Evolutionary conservation across 1,284 basidiomycete genomes (phyloP), one percentile per base, ranked within the genome.

Genomic region (Malassezia arunalokei): DNA sequence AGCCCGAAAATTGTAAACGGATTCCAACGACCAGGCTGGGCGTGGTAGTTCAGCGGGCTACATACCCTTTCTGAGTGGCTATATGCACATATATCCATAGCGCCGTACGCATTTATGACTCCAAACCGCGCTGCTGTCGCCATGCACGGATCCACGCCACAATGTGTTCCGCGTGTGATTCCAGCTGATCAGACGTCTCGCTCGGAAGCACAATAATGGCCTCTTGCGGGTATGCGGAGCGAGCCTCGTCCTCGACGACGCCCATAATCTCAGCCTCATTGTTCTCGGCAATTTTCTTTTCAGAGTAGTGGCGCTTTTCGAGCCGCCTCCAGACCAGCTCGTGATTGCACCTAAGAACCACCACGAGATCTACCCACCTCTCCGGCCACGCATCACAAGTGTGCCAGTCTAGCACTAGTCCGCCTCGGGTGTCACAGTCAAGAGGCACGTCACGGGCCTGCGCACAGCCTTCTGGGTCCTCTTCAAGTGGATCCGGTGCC

Each of bases 201-300:
- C 86, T 89, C 57, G 78, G 75, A 24, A 98, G 78, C 71, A 89
- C 87, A 20, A 96, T 84, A 30, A 98, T 80, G 58, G 92, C 86
- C 73, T 88, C 84, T 20, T 79, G 73, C 0, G 83, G 80, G 74
- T 96, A 99, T 0, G 86, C 86, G 37, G 83, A 81, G 33, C 82
- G 79, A 2, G 92, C 91, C 73, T 98, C 92, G 40, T 87, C 85
- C 8, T 86, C 76, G 24, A 94, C 84, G 32, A 90, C 83, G 67
- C 87, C 80, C 91, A 98, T 95, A 71, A 99, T 98, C 76, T 99
- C 92, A 8, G 91, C 90, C 64, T 91, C 84, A 75, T 98, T 92
- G 74, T 99, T 99, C 75, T 98, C 94, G 72, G 91, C 85, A 8
- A 98, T 88, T 76, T 99, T 99, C 71, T 87, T 86, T 42, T 89